A percentile compares a stretch with the other conserved stretches of the same genome.
Conservation (phyloP, 495 filamentous ascomycete genomes). For the Haplographium delicatum region DNA sequence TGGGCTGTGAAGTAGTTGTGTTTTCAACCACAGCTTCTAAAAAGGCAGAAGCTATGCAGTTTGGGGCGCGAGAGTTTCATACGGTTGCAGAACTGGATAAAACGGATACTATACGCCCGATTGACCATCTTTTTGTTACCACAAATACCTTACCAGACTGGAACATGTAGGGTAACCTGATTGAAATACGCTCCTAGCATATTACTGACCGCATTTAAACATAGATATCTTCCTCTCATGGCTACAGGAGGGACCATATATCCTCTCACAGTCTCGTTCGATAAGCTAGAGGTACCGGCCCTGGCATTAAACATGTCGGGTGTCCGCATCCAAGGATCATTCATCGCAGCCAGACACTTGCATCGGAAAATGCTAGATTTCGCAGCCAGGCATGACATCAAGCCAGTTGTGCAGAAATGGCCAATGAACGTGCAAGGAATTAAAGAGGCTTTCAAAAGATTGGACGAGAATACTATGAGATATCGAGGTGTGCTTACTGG, state of each 20-base stretch:
- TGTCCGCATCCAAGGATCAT: conserved; percentile 48
- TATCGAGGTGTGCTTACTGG: conserved; percentile 50
- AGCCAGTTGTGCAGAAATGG: conserved; percentile 32
- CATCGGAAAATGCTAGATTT: conserved; percentile 40
- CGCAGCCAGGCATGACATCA: conserved; percentile 33
- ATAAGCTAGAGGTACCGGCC: conserved; percentile 41
- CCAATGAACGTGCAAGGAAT: conserved; percentile 54
- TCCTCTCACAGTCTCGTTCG: conserved; percentile 41
- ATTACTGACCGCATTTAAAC: too few species aligned
- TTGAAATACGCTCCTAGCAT: neutral
- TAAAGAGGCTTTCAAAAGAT: conserved; percentile 45
- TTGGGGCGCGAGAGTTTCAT: conserved; percentile 55
- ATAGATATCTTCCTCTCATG: conserved; percentile 39
- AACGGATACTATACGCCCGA: conserved; percentile 17
- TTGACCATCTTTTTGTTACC: conserved; percentile 42
- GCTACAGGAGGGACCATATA: conserved; percentile 42
- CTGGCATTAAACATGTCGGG: conserved; percentile 38
- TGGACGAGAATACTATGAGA: conserved; percentile 51
- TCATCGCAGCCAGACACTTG: conserved; percentile 37
- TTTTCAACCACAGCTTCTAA: conserved; percentile 53
- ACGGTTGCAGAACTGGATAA: conserved; percentile 34
- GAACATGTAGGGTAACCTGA: conserved; percentile 16
- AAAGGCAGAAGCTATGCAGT: conserved; percentile 47
- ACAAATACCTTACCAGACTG: conserved; percentile 33
- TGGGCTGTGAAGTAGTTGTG: conserved; percentile 57